These are phyloP conservation scores for Pistacia integerrima DNA, from an alignment of 345 rosid genomes.

Conservation along the genomic window DNA sequence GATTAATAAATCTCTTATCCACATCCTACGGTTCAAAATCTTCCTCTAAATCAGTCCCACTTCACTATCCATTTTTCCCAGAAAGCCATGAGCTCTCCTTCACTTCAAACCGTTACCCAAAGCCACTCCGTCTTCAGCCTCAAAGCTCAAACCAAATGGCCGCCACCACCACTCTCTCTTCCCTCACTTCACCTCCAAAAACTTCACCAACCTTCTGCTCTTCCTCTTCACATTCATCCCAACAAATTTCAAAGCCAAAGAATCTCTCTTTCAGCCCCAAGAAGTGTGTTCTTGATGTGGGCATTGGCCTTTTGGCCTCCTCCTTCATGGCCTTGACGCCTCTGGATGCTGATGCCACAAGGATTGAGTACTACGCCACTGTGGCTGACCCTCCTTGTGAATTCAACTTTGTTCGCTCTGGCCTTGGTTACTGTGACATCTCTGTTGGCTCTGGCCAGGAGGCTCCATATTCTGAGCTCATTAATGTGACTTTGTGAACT, in stretches of 20 bases:
- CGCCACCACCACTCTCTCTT: slow-evolving; percentile 17
- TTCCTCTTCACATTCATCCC: slow-evolving; percentile 34
- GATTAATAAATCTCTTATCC: slow-evolving; percentile 20
- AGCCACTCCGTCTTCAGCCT: background rate
- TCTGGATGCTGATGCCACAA: slow-evolving; percentile 76
- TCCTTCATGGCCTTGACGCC: slow-evolving; percentile 65
- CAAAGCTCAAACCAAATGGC: slow-evolving; percentile 32
- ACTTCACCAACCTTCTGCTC: slow-evolving; percentile 23
- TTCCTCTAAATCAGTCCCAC: slow-evolving; percentile 1
- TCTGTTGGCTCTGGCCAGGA: slow-evolving; percentile 59
- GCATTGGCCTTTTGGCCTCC: slow-evolving; percentile 74
- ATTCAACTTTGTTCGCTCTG: slow-evolving; percentile 63
- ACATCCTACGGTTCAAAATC: slow-evolving; percentile 19
- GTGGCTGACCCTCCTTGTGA: slow-evolving; percentile 82
- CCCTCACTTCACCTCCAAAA: slow-evolving; percentile 16
- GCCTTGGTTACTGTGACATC: slow-evolving; percentile 89
- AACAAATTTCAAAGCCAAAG: slow-evolving; percentile 10
- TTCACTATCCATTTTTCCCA: background rate
- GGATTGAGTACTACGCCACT: slow-evolving; percentile 87
- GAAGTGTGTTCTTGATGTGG: slow-evolving; percentile 42
- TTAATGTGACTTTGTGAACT: slow-evolving; percentile 52
- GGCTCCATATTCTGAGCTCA: slow-evolving; percentile 78
- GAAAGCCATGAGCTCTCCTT: background rate
- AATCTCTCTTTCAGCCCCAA: slow-evolving; percentile 26
- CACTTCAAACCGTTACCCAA: background rate